Evolutionary conservation across 2,329 filamentous ascomycete genomes (phyloP), one percentile per base, ranked within the genome.

Genomic region (Pezicula radicicola): DNA sequence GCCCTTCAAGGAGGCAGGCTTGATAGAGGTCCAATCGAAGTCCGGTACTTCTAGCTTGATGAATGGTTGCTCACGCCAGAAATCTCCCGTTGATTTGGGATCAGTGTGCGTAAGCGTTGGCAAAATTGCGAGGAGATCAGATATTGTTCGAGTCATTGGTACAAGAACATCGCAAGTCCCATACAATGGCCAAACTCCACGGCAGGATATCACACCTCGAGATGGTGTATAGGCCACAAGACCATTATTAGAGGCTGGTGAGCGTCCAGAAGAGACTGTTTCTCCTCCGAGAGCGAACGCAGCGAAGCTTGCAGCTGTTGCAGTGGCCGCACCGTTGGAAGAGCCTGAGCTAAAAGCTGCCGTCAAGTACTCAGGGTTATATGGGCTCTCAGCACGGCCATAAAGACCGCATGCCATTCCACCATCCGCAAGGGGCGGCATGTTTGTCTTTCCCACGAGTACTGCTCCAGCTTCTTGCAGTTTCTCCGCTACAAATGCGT

Each of bases 381-480:
- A 84, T 0, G 80, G 79, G 21, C 72, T 78, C 58, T 82, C 79
- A 0, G 80, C 77, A 2, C 80, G 70, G 0, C 80, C 80, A 53
- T 81, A 81, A 0, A 79, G 55, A 0, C 80, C 80, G 7, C 80
- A 69, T 53, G 82, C 79, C 72, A 80, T 81, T 0, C 81, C 80
- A 0, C 79, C 79, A 19, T 75, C 74, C 10, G 80, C 80, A 78
- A 83, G 81, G 0, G 80, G 75, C 0, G 77, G 80, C 75, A 83
- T 81, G 51, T 84, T 85, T 0, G 81, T 82, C 42, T 75, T 73
- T 0, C 81, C 81, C 0, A 82, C 66, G 18, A 80, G 63, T 1
- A 82, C 67, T 0, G 73, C 77, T 1, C 79, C 79, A 1, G 77
- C 75, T 27, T 72, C 66, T 4, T 73, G 69, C 6, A 84, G 66